Percentiles rank a stretch among this genome's conserved stretches.
These are phyloP conservation scores for Epichloe sp. DNA, from an alignment of 2,329 filamentous ascomycete species.

Conservation along the genomic window DNA sequence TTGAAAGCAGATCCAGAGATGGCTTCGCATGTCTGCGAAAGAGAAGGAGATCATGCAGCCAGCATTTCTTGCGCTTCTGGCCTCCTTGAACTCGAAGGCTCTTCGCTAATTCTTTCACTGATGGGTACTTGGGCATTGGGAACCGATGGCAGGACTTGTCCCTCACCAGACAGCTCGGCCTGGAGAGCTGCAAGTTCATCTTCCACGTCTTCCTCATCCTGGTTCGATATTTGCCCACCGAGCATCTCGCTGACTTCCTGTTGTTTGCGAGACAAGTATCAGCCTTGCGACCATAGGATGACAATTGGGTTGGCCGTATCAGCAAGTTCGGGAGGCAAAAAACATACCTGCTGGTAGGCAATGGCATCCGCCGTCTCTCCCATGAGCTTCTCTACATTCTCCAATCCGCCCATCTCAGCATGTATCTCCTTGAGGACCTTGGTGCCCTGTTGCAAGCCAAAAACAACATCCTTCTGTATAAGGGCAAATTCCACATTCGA, in stretches of 20 bases:
- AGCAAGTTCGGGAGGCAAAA: not conserved
- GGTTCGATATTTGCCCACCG: slow-evolving; percentile 74
- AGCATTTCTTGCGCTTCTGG: slow-evolving; percentile 27
- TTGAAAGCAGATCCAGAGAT: not conserved
- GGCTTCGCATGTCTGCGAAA: not conserved
- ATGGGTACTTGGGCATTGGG: slow-evolving; percentile 21
- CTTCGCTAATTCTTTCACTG: not conserved
- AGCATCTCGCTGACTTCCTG: slow-evolving; percentile 91
- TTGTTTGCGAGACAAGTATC: slow-evolving; percentile 2
- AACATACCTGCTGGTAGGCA: slow-evolving; percentile 71
- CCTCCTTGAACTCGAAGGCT: not conserved
- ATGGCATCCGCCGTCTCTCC: slow-evolving; percentile 82
- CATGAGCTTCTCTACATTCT: slow-evolving; percentile 90
- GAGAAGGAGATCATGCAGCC: slow-evolving; percentile 15
- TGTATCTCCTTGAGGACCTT: slow-evolving; percentile 83
- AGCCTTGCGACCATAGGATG: not conserved
- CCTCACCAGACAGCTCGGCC: slow-evolving; percentile 19
- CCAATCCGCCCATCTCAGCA: slow-evolving; percentile 87
- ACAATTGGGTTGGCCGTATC: not conserved
- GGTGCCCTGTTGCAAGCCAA: slow-evolving; percentile 84
- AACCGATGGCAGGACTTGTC: slow-evolving; percentile 17
- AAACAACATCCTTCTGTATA: slow-evolving; percentile 93
- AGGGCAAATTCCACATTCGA: slow-evolving; percentile 87
- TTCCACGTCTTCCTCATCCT: slow-evolving; percentile 96
- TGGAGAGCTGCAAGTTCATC: slow-evolving; percentile 82